Percentiles rank a stretch among this genome's conserved stretches.
Conservation (phyloP, 768 basidiomycete species). For the Solioccasus polychromus region DNA sequence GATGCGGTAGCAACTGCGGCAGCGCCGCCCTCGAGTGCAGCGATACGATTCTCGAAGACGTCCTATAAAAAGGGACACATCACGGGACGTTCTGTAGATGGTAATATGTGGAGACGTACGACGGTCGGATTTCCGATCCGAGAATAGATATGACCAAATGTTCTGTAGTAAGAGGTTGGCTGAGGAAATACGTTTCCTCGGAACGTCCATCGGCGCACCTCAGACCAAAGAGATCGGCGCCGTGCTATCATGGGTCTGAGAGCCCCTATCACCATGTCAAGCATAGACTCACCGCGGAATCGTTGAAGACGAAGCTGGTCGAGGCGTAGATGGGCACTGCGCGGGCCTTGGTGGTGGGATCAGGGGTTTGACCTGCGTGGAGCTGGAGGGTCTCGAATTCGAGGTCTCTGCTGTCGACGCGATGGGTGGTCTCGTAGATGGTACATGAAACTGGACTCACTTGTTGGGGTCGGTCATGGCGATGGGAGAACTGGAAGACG, state of each 20-base stretch:
- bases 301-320: slow-evolving; percentile 55
- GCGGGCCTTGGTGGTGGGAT: slow-evolving; percentile 53
- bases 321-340: slow-evolving; percentile 64
- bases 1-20: slow-evolving; percentile 57
- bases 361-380: slow-evolving; percentile 56
- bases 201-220: slow-evolving; percentile 21
- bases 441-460: slow-evolving; percentile 5
- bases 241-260: slow-evolving; percentile 39
- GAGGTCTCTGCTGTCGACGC: slow-evolving; percentile 29
- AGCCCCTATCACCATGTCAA: neutral
- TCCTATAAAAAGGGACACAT: slow-evolving; percentile 34
- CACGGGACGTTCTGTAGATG: neutral
- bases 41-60: slow-evolving; percentile 63
- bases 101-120: slow-evolving; percentile 32
- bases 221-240: slow-evolving; percentile 51
- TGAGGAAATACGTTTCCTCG: neutral
- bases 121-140: slow-evolving; percentile 57
- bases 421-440: neutral
- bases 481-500: neutral
- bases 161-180: slow-evolving; percentile 21
- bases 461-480: slow-evolving; percentile 26
- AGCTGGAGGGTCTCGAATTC: slow-evolving; percentile 65
- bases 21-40: slow-evolving; percentile 60
- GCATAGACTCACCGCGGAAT: slow-evolving; percentile 40
- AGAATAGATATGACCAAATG: slow-evolving; percentile 50